Evolutionary conservation across 148 eudicot species (phyloP), one percentile per base, ranked within the genome.

Genomic region (Diospyros kaki): DNA sequence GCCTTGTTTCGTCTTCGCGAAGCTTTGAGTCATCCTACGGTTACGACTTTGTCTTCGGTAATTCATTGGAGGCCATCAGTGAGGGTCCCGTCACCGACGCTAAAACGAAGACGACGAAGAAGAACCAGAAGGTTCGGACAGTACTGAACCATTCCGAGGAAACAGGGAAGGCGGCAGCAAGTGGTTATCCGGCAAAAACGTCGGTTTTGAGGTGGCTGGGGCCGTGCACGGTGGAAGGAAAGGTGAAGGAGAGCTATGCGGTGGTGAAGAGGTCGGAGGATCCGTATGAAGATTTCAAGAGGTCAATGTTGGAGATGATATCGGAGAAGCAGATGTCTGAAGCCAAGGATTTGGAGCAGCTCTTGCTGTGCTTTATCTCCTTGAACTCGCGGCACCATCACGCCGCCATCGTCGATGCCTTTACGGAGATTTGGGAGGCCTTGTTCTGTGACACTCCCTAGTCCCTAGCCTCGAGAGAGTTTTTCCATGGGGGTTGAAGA

Each of bases 301-400:
- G 41, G 66, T 84, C 84, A 4, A 84, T 84, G 83, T 4, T 68
- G 75, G 86, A 84, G 46, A 84, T 78, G 87, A 81, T 78, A 40
- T 5, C 75, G 61, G 84, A 78, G 75, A 81, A 78, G 66, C 51
- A 78, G 52, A 84, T 81, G 60, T 78, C 75, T 54, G 82, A 78
- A 11, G 68, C 78, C 1, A 58, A 78, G 45, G 84, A 84, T 61
- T 43, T 84, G 78, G 87, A 84, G 55, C 74, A 81, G 73, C 82
- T 84, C 15, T 78, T 84, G 81, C 71, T 56, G 76, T 78, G 82
- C 63, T 84, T 84, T 72, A 81, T 84, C 6, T 75, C 84, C 0
- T 81, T 81, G 8, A 84, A 84, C 73, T 72, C 86, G 5, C 51
- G 55, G 15, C 8, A 75, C 51, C 80, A 84, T 80, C 86, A 84